Percentiles rank a stretch among this genome's conserved stretches.
Conservation (phyloP, 129 eudicot genomes). For the Flaveria trinervia region DNA sequence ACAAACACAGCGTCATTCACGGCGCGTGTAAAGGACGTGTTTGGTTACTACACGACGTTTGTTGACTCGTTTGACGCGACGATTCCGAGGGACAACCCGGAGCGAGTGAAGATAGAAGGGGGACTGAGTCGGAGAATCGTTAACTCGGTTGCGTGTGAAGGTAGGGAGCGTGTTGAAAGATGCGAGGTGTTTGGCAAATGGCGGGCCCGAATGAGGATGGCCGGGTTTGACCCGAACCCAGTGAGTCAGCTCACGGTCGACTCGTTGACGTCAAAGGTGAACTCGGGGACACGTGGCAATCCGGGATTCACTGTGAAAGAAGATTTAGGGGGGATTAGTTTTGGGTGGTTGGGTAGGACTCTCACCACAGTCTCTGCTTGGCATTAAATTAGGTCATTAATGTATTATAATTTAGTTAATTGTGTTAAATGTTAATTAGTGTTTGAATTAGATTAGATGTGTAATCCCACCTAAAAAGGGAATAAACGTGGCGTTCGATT, state of each 20-base stretch:
- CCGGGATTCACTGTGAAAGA: slow-evolving; percentile 76
- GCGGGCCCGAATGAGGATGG: slow-evolving; percentile 98
- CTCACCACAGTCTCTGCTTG: slow-evolving; percentile 92
- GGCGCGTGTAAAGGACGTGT: slow-evolving; percentile 67
- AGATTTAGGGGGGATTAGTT: slow-evolving; percentile 65
- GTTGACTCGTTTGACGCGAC: slow-evolving; percentile 73
- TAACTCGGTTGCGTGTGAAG: slow-evolving; percentile 95
- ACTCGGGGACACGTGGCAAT: slow-evolving; percentile 80
- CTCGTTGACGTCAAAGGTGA: slow-evolving; percentile 49
- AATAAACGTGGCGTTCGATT: slow-evolving; percentile 48
- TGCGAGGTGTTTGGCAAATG: slow-evolving; percentile 96
- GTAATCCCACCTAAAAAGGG: slow-evolving; percentile 44
- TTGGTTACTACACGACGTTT: slow-evolving; percentile 59
- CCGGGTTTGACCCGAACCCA: slow-evolving; percentile 58
- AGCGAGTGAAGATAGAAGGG: slow-evolving; percentile 71
- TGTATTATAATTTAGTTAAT: not conserved
- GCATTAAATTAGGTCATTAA: slow-evolving; percentile 40
- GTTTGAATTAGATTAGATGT: slow-evolving; percentile 22
- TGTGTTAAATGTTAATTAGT: not conserved
- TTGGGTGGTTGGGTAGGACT: slow-evolving; percentile 86
- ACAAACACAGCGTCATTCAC: slow-evolving; percentile 69
- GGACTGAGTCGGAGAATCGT: slow-evolving; percentile 76
- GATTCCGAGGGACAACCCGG: slow-evolving; percentile 46
- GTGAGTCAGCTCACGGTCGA: slow-evolving; percentile 57
- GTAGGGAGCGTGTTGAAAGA: slow-evolving; percentile 91